Evolutionary conservation across 2,329 filamentous ascomycete species (phyloP).

Genomic region (Pseudodiploospora longispora): DNA sequence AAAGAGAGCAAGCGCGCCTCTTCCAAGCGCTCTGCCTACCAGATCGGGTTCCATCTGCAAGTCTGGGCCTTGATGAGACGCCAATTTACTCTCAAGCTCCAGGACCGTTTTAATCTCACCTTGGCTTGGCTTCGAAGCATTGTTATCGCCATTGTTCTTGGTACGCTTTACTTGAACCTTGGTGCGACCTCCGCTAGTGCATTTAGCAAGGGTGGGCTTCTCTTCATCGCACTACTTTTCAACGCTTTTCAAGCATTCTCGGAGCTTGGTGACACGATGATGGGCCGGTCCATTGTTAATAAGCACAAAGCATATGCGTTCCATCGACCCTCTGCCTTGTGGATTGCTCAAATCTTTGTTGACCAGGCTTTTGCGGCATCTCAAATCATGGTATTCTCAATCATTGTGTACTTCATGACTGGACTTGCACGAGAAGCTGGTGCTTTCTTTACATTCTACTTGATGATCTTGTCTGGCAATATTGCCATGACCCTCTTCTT

Average conservation of each 20-base stretch:
- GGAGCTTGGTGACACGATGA: conserved; percentile 68
- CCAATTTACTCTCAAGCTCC: conserved; percentile 78
- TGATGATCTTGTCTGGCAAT: conserved; percentile 61
- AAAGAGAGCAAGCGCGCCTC: conserved; percentile 69
- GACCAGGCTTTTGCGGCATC: conserved; percentile 64
- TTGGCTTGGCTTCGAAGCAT: conserved; percentile 63
- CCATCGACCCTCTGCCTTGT: conserved; percentile 72
- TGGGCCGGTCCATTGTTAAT: conserved; percentile 68
- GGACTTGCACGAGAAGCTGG: conserved; percentile 61
- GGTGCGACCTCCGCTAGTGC: conserved; percentile 59
- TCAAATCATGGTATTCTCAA: conserved; percentile 63
- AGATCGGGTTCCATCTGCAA: conserved; percentile 74
- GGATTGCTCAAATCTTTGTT: conserved; percentile 75
- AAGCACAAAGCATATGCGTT: conserved; percentile 82
- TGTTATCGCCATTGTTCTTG: conserved; percentile 68
- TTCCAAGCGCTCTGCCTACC: conserved; percentile 71
- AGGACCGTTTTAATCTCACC: conserved; percentile 70
- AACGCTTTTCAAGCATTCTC: conserved; percentile 83
- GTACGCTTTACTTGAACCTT: conserved; percentile 69
- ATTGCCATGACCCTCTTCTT: conserved; percentile 72
- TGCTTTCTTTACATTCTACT: conserved; percentile 69
- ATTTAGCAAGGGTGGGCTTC: conserved; percentile 72
- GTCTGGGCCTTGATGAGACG: conserved; percentile 77
- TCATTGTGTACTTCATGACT: conserved; percentile 76
- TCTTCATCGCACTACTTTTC: conserved; percentile 75